Evolutionary conservation across 305 asterid genomes (phyloP).

Genomic region (Petunia hybrid): DNA sequence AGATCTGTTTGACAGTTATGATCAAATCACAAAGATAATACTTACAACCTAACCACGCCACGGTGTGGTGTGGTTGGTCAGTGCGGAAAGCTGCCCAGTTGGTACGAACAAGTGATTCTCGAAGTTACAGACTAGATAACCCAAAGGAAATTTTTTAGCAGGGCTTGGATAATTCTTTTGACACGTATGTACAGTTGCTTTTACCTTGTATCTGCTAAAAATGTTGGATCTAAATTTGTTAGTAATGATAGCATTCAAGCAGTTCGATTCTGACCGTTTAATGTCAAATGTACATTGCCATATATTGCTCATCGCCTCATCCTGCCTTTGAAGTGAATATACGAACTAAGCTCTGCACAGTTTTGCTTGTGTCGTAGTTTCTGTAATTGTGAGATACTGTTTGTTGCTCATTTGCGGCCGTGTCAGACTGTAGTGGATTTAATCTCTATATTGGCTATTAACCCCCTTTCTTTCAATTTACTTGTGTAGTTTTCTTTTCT

Average conservation of each 20-base stretch:
- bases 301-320: neutral
- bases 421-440: neutral
- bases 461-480: neutral
- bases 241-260: conserved; percentile 14
- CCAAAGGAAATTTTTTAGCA: neutral
- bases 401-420: neutral
- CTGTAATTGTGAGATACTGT: neutral
- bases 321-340: neutral
- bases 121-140: neutral
- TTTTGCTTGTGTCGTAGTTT: neutral
- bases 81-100: neutral
- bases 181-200: conserved; percentile 30
- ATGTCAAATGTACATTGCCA: neutral
- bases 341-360: neutral
- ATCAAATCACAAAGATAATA: neutral
- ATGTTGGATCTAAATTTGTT: conserved; percentile 4
- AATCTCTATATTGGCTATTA: neutral
- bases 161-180: conserved; percentile 33
- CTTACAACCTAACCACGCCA: neutral
- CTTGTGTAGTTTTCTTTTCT: neutral
- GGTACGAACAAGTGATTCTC: neutral
- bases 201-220: conserved; percentile 8
- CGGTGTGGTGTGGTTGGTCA: conserved; percentile 15
- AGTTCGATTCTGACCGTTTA: neutral
- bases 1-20: conserved; percentile 13